Evolutionary conservation across 2,329 filamentous ascomycete genomes (phyloP), one percentile per base, ranked within the genome.

Genomic region (Ophiostoma perfectum): DNA sequence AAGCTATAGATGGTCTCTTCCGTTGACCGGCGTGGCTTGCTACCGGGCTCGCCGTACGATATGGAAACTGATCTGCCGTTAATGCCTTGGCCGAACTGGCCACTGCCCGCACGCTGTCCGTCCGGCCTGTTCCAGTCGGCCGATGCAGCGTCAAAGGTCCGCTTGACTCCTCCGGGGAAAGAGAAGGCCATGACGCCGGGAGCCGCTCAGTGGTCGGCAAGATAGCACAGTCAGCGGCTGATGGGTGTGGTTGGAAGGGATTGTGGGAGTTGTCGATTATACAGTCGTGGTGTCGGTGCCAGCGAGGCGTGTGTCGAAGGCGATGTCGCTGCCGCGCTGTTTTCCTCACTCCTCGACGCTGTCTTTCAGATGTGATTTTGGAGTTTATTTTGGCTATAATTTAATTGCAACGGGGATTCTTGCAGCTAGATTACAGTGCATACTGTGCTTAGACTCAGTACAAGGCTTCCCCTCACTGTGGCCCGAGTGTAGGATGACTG

Each of bases 131-230:
- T 60, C 68, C 68, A 69, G 45, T 65, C 68, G 8, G 60, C 60
- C 45, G 68, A 66, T 60, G 65, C 60, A 0, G 47, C 52, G 41
- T 65, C 45, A 27, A 69, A 69, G 14, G 68, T 41, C 14, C 68
- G 68, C 49, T 69, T 69, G 4, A 69, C 18, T 47, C 68, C 65
- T 12, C 39, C 14, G 1, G 65, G 58, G 1, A 58, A 42, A 9
- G 67, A 64, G 12, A 62, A 38, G 18, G 67, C 58, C 65, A 64
- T 66, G 55, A 16, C 12, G 42, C 38, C 12, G 36, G 60, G 14
- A 42, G 39, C 14, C 39, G 38, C 36, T 41, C 8, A 12, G 38
- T 42, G 4, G 39, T 7, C 14, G n/a, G 7, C 11, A 9, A 27
- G n/a, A 27, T 2, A 27, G 27, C 27, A 27, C 27, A 27, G 27